Conservation (phyloP, 805 yeast genomes). For the Middelhovenomyces tepae region DNA sequence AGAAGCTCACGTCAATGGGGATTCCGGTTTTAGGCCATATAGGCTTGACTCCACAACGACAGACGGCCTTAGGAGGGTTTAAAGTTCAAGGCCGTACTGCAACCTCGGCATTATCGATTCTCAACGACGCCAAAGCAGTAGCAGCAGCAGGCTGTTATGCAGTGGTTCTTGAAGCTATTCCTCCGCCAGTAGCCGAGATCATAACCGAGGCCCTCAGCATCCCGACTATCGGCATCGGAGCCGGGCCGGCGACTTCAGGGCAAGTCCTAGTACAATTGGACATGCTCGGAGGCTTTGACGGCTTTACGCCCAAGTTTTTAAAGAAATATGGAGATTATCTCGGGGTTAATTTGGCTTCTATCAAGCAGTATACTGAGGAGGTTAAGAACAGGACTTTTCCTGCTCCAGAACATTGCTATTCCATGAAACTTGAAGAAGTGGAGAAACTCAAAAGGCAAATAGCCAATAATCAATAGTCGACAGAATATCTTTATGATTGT, state of each 20-base stretch:
- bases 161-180: slow-evolving; percentile 78
- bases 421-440: slow-evolving; percentile 56
- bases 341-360: slow-evolving; percentile 40
- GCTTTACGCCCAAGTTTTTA: slow-evolving; percentile 61
- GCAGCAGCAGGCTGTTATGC: slow-evolving; percentile 72
- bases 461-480: too few species aligned
- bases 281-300: slow-evolving; percentile 55
- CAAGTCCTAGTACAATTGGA: slow-evolving; percentile 89
- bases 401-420: slow-evolving; percentile 53
- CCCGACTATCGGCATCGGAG: slow-evolving; percentile 95
- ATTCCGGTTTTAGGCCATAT: slow-evolving; percentile 88
- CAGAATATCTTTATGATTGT: neutral
- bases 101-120: slow-evolving; percentile 45
- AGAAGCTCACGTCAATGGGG: slow-evolving; percentile 54
- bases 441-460: slow-evolving; percentile 32
- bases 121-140: slow-evolving; percentile 58
- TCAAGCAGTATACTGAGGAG: slow-evolving; percentile 49
- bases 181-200: slow-evolving; percentile 55
- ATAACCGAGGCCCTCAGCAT: slow-evolving; percentile 53
- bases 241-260: slow-evolving; percentile 76
- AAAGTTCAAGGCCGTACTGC: slow-evolving; percentile 68
- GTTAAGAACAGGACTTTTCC: slow-evolving; percentile 56
- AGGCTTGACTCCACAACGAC: slow-evolving; percentile 87
- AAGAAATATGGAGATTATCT: slow-evolving; percentile 53
- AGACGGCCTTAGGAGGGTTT: slow-evolving; percentile 74